Evolutionary conservation across 2,329 filamentous ascomycete genomes (phyloP).

Genomic region (Eurotiales sp.): DNA sequence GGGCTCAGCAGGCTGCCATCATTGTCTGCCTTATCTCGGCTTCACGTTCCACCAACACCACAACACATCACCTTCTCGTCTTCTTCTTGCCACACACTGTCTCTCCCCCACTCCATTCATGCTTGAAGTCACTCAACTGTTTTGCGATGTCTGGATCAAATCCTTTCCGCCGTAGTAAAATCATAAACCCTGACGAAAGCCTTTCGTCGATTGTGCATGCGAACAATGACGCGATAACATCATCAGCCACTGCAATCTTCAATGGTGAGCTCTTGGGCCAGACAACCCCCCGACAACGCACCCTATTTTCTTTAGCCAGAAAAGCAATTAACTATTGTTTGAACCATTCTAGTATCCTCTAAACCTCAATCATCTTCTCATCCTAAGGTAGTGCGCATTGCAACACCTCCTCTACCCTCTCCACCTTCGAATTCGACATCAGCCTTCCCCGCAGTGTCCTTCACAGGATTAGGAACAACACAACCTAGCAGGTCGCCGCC

Average conservation of each 20-base stretch:
- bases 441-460: conserved; percentile 15
- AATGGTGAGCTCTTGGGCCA: not conserved
- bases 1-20: conserved; percentile 11
- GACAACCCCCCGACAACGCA: not conserved
- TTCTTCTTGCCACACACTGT: not conserved
- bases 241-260: conserved; percentile 11
- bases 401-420: conserved; percentile 35
- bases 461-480: conserved; percentile 13
- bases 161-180: conserved; percentile 47
- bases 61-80: not conserved
- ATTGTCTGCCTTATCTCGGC: conserved; percentile 5
- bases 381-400: conserved; percentile 29
- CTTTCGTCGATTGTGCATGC: conserved; percentile 20
- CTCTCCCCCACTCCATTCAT: conserved; percentile 23
- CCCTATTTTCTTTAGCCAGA: not conserved
- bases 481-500: conserved; percentile 16
- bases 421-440: conserved; percentile 17
- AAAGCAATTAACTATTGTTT: not conserved
- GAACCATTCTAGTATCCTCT: conserved; percentile 7
- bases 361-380: conserved; percentile 13
- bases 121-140: conserved; percentile 23
- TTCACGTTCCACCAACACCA: not conserved
- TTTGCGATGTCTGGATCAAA: conserved; percentile 47
- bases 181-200: conserved; percentile 26
- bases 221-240: conserved; percentile 16